Base-by-base conservation (phyloP, 1,284 basidiomycete species). In the Marasmius oreades region DNA sequence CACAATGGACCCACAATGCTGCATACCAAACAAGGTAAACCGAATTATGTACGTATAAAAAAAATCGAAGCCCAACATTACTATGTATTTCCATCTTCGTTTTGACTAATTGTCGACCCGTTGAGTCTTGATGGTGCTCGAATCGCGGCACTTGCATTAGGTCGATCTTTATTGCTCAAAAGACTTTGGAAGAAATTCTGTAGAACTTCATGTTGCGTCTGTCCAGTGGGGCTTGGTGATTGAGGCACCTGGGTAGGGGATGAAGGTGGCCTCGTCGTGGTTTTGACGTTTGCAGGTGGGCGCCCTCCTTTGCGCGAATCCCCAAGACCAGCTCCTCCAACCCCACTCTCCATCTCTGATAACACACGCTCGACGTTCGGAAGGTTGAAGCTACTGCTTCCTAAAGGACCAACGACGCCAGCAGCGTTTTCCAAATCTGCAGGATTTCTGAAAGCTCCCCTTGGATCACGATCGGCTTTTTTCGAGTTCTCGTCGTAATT, bases 401-500 rank as follows among this genome's bases (percentile, higher is more conserved):
- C 90, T 74, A 97, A 84, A 0, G 94, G 94, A 0, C 94, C 94
- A 7, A 97, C 94, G 51, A 95, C 84, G 44, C 87, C 86, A 3
- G 78, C 69, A 10, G 77, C 71, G 20, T 72, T 73, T 22, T 75
- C 69, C 48, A 79, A 66, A 62, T 88, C 83, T 61, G 79, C 69
- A 36, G 88, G 86, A 65, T 88, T 88, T 52, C 88, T 79, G 80
- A 95, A 95, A 2, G 89, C 85, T n/a, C 85, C 86, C 52, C 91
- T 86, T 14, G 93, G 92, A 73, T 95, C 93, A 55, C 90, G 83
- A 62, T 93, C 90, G 0, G 90, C 82, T 66, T 93, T 93, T 73
- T 92, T 92, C 45, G 88, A 81, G 61, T 95, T 90, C 65, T 92
- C 84, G 69, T 95, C 93, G 69, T 93, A 93, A 65, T 97, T 90